Conservation (phyloP, 352 stramenopile species). For the Aphanomyces cochlioides region DNA sequence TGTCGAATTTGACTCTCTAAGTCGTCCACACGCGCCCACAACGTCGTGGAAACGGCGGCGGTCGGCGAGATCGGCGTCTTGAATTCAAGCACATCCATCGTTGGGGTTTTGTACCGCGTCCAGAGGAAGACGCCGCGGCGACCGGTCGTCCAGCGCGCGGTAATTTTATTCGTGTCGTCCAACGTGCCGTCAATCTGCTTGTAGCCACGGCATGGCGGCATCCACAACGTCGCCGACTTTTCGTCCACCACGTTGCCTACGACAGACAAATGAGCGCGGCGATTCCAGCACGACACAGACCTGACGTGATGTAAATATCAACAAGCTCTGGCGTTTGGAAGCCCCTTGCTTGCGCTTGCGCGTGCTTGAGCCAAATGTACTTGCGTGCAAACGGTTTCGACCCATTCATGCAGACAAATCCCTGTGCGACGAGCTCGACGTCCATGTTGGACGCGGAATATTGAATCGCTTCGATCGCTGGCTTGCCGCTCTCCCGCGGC, state of each 20-base stretch:
- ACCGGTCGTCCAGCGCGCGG: neutral
- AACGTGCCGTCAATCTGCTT: conserved; percentile 66
- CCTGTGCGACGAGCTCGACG: conserved; percentile 66
- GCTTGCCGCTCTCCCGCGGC: conserved; percentile 54
- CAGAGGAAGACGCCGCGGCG: conserved; percentile 65
- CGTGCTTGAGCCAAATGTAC: conserved; percentile 19
- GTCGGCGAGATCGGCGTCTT: conserved; percentile 7
- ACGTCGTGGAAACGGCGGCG: neutral
- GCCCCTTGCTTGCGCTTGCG: neutral
- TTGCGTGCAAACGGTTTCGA: conserved; percentile 13
- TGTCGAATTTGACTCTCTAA: conserved; percentile 65
- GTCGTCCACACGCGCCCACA: conserved; percentile 42
- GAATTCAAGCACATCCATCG: neutral
- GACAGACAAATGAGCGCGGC: neutral
- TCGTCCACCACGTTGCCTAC: conserved; percentile 15
- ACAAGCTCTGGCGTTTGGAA: conserved; percentile 30
- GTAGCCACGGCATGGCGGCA: conserved; percentile 67
- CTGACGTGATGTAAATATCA: conserved; percentile 50
- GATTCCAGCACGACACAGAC: neutral
- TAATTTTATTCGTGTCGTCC: conserved; percentile 49
- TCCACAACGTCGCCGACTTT: conserved; percentile 47
- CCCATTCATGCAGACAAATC: conserved; percentile 55
- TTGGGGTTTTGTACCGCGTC: conserved; percentile 37
- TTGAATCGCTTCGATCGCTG: conserved; percentile 60
- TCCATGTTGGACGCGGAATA: conserved; percentile 59